Evolutionary conservation across 2,329 filamentous ascomycete genomes (phyloP).

Genomic region (Bipolaris zeicola): DNA sequence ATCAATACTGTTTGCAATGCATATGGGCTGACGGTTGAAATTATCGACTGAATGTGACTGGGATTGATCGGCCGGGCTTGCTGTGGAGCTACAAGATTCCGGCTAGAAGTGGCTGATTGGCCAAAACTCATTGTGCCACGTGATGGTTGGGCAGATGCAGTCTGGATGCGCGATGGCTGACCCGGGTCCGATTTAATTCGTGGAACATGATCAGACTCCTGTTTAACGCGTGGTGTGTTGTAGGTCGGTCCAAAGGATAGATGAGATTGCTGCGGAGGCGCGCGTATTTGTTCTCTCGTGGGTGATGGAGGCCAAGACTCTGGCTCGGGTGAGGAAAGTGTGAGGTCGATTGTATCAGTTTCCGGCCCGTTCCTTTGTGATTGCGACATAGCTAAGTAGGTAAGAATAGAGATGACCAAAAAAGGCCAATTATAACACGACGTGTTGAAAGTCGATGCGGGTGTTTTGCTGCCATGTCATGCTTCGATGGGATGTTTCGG

Average conservation of each 20-base stretch:
- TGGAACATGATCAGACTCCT: not conserved
- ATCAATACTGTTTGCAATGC: slow-evolving; percentile 31
- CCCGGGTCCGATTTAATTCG: not conserved
- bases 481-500: not conserved
- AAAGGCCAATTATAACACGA: not conserved
- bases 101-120: not conserved
- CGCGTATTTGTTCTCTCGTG: slow-evolving; percentile 7
- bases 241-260: slow-evolving; percentile 9
- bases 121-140: slow-evolving; percentile 3
- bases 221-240: slow-evolving; percentile 1
- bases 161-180: not conserved
- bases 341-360: slow-evolving; percentile 33
- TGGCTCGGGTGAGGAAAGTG: slow-evolving; percentile 32
- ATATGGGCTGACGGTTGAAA: slow-evolving; percentile 28
- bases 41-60: slow-evolving; percentile 35
- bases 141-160: not conserved
- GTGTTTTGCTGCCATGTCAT: too few relatives aligned
- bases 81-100: slow-evolving; percentile 2
- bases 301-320: slow-evolving; percentile 14
- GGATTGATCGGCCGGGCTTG: slow-evolving; percentile 27
- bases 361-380: slow-evolving; percentile 8
- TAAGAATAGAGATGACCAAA: not conserved
- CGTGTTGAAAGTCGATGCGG: not conserved
- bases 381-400: slow-evolving; percentile 3
- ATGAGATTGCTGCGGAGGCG: slow-evolving; percentile 16